Base-by-base conservation (phyloP, 192 early-diverging fungal genomes). In the Podila epigama region DNA sequence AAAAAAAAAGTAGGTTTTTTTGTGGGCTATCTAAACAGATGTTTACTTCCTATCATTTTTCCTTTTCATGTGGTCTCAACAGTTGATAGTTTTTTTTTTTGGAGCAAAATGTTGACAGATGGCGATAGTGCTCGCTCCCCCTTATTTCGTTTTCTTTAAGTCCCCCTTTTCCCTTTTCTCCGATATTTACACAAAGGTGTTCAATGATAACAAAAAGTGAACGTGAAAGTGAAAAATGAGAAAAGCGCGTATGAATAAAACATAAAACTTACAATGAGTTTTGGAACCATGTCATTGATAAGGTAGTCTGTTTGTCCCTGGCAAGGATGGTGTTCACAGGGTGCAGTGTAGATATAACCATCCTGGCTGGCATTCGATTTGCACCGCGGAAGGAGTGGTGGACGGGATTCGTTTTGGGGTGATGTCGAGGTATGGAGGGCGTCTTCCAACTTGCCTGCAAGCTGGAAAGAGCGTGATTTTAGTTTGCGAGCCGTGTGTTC, bases 231-330 rank as follows among this genome's bases (percentile, higher is more conserved):
- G 18, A 63, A 0, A 16, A 8, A 20, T 37, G 22, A 41, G 36
- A n/a, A n/a, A n/a, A n/a, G n/a, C n/a, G 28, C 25, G 48, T 36
- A 52, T 51, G n/a, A 29, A 27, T 13, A 39, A 39, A 13, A 13
- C 39, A n/a, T 11, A 29, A 28, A 8, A 77, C 73, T 77, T 77
- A 77, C 73, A 52, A 48, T 68, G 40, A 68, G 66, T 44, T 77
- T 77, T 27, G 73, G 73, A 61, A 77, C 68, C 66, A 77, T 77
- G 66, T 77, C 73, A 37, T 77, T 77, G 60, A 77, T 66, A 10
- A 77, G 73, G 41, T 77, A 77, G 50, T 77, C 73, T 0, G 66
- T 77, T 40, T 64, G 66, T 20, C 73, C 73, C 15, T 68, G 68
- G 37, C 60, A 77, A 22, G 73, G 73, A 16, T 77, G 73, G 51